Base-by-base conservation (phyloP, 2,329 filamentous ascomycete species). In the Chaetomium sp. region DNA sequence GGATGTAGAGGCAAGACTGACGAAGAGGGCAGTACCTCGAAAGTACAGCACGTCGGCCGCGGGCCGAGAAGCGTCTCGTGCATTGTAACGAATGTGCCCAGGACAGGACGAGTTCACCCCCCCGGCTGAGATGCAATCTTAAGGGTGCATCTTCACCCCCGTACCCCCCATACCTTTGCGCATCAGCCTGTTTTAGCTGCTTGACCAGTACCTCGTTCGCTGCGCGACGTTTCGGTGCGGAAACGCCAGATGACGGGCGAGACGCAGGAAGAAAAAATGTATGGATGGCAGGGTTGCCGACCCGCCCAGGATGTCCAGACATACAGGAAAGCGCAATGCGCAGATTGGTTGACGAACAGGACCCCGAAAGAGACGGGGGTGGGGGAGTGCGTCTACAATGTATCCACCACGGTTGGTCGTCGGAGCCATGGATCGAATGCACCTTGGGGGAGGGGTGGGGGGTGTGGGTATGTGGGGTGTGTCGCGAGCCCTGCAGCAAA, bases 41-140 rank as follows among this genome's bases (percentile, higher is more conserved):
- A 56, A 55, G 56, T 60, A 61, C 51, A 53, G 9, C 44, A 56
- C 44, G 6, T 52, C 56, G 59, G 59, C 54, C 49, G 45, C 45
- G 49, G 49, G 36, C 56, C 56, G 59, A 49, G 47, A 59, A 19
- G 54, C 34, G 42, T 49, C 14, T 52, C 38, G 53, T 57, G 54
- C 54, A 55, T 54, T 27, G 56, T 53, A 48, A 19, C 32, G 32
- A 49, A 11, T 54, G 45, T 55, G 37, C 53, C 38, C 53, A 42
- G 46, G 42, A 37, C 47, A 50, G 51, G 48, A 27, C 19, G 19
- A 27, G 19, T 27, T 27, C 19, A 27, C 34, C 52, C 52, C 34
- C 49, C 44, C 37, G 47, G 27, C 14, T 52, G 38, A 38, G 44
- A 51, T 37, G 58, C 53, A 60, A 56, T 57, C 53, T 58, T 53